phyloP scores from a whole-genome alignment of 768 basidiomycete genomes.

The Crassisporium funariophilum region DNA sequence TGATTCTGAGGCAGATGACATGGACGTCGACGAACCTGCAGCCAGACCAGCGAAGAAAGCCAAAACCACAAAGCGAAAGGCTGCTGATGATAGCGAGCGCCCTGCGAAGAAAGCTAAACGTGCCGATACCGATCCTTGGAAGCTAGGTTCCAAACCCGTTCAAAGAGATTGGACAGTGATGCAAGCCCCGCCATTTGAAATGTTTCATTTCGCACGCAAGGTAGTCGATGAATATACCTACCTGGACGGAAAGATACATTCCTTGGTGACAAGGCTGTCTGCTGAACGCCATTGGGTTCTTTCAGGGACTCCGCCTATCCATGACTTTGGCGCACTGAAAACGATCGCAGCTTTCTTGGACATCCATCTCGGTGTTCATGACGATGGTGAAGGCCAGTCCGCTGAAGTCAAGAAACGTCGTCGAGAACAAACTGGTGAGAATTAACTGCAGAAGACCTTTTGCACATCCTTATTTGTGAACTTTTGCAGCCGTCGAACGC shows the following conservation, averaged over 20 bases:
- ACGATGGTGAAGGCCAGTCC: constrained; percentile 80
- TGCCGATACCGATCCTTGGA: constrained; percentile 76
- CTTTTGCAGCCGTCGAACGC: constrained; percentile 70
- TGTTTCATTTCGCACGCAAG: constrained; percentile 88
- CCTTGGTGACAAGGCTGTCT: constrained; percentile 74
- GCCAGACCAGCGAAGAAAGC: constrained; percentile 34
- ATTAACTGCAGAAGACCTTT: background rate
- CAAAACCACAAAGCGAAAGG: constrained; percentile 42
- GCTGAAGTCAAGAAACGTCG: constrained; percentile 77
- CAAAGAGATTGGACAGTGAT: constrained; percentile 76
- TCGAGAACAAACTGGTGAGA: constrained; percentile 79
- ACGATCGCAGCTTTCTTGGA: constrained; percentile 87
- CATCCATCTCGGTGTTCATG: constrained; percentile 90
- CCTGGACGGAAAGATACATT: constrained; percentile 75
- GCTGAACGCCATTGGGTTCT: constrained; percentile 90
- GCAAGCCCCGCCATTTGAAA: constrained; percentile 83
- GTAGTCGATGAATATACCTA: constrained; percentile 97
- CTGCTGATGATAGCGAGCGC: constrained; percentile 36
- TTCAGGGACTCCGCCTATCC: constrained; percentile 94
- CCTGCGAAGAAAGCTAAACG: constrained; percentile 63
- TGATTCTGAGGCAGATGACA: constrained; percentile 34
- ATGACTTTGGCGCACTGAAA: constrained; percentile 88
- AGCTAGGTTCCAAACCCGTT: constrained; percentile 61
- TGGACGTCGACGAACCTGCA: constrained; percentile 59
- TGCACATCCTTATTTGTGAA: constrained; percentile 20